Conservation (phyloP, 176 grass and related monocot genomes). For the Guadua angustifolia region DNA sequence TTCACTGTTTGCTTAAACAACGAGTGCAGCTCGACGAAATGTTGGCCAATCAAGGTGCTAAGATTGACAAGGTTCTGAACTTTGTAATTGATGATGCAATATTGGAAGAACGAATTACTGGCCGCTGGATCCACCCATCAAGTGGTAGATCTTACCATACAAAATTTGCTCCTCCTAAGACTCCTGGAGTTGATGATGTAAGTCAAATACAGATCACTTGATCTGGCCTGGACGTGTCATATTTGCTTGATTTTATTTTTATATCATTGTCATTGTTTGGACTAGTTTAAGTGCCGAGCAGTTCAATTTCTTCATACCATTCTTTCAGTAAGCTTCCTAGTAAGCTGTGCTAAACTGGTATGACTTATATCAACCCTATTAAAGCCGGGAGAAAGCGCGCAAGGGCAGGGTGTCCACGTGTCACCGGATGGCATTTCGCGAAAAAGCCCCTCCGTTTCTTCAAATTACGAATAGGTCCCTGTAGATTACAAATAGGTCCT, state of each 20-base stretch:
- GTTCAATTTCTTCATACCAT: neutral
- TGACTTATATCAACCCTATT: no score
- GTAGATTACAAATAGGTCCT: no score
- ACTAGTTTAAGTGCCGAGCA: neutral
- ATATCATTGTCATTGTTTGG: neutral
- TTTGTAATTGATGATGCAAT: constrained; percentile 91
- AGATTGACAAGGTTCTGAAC: constrained; percentile 91
- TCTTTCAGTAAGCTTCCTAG: constrained; percentile 12
- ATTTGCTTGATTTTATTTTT: neutral
- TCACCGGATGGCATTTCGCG: no score
- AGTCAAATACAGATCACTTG: constrained; percentile 33
- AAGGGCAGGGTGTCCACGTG: no score
- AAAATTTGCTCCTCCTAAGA: constrained; percentile 94
- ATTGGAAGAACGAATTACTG: constrained; percentile 95
- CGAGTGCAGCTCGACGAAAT: constrained; percentile 82
- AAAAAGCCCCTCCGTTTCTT: no score
- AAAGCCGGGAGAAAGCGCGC: no score
- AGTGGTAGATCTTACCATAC: constrained; percentile 94
- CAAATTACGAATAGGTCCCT: no score
- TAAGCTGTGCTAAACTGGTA: neutral
- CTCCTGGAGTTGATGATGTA: constrained; percentile 86
- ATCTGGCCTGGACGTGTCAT: neutral
- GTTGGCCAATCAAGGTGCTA: constrained; percentile 77
- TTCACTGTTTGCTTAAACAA: neutral
- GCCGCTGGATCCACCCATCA: constrained; percentile 87